These are phyloP conservation scores for Crithidia sp. DNA, from an alignment of 208 protist species.

Conservation along the genomic window DNA sequence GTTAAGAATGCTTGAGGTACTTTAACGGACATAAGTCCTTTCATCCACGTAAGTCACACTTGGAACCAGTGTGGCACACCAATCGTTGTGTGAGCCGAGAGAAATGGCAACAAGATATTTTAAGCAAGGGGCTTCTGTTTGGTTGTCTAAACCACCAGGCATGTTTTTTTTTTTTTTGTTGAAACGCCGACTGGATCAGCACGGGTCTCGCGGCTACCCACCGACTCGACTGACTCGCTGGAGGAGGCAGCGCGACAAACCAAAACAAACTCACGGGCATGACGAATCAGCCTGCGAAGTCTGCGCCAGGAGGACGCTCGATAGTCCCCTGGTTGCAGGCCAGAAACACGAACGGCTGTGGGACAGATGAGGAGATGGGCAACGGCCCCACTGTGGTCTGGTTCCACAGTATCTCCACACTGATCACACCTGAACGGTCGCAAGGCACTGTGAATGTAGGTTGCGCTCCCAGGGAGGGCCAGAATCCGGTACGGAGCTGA, in stretches of 20 bases:
- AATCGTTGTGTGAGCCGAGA: too few species aligned
- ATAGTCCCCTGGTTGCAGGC: neutral
- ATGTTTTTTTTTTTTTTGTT: too few species aligned
- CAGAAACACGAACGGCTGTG: neutral
- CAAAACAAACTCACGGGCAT: neutral
- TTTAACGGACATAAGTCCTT: too few species aligned
- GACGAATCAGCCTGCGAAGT: neutral
- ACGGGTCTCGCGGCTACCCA: neutral
- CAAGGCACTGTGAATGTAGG: neutral
- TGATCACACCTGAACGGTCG: neutral
- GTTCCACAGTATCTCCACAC: neutral
- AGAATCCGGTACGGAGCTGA: neutral
- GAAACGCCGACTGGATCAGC: too few species aligned
- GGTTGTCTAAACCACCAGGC: too few species aligned
- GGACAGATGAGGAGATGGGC: neutral
- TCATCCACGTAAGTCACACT: too few species aligned
- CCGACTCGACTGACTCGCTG: neutral
- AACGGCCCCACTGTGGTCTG: neutral
- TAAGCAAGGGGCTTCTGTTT: too few species aligned
- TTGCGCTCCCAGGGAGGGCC: neutral
- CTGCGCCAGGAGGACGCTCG: neutral
- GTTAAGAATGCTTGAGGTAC: too few species aligned
- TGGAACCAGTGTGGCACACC: too few species aligned
- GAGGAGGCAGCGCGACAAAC: neutral
- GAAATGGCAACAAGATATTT: too few species aligned